Conservation (phyloP, 2,329 filamentous ascomycete genomes). For the Colletotrichum acutatum region DNA sequence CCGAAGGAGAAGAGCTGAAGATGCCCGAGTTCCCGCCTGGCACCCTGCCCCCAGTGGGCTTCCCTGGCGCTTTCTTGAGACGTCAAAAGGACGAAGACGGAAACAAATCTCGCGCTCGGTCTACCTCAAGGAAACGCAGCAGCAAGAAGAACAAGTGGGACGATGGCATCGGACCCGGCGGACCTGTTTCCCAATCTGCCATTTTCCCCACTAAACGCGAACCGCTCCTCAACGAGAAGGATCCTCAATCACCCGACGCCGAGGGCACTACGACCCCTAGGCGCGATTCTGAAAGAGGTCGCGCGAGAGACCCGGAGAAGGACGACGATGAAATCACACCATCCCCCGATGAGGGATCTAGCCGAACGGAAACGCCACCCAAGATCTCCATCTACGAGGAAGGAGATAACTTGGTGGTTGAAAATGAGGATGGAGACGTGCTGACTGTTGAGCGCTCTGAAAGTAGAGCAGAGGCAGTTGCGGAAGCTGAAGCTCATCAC, state of each 20-base stretch:
- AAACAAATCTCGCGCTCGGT: conserved; percentile 52
- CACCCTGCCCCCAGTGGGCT: conserved; percentile 75
- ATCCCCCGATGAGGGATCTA: conserved; percentile 27
- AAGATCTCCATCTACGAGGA: conserved; percentile 81
- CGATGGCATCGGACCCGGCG: conserved; percentile 80
- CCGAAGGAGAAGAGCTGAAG: conserved; percentile 74
- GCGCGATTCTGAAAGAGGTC: conserved; percentile 25
- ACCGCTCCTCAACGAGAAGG: conserved; percentile 41
- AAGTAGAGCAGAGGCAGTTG: conserved; percentile 34
- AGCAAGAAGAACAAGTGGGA: conserved; percentile 75
- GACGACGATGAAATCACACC: conserved; percentile 27
- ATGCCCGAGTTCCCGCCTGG: conserved; percentile 73
- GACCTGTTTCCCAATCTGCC: conserved; percentile 89
- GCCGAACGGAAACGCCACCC: conserved; percentile 35
- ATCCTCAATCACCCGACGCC: conserved; percentile 38
- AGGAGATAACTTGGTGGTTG: conserved; percentile 81
- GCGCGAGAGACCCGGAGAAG: conserved; percentile 26
- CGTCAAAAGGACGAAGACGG: conserved; percentile 83
- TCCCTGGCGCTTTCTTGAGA: conserved; percentile 82
- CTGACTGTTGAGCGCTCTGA: conserved; percentile 69
- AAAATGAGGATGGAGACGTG: conserved; percentile 90
- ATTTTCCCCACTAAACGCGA: conserved; percentile 75
- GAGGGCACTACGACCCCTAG: conserved; percentile 3
- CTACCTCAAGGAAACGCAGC: conserved; percentile 69
- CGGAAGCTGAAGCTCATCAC: conserved; percentile 28